Percentiles rank a stretch among this genome's conserved stretches.
Conservation (phyloP, 495 filamentous ascomycete species). For the Stereocaulon alpinum region DNA sequence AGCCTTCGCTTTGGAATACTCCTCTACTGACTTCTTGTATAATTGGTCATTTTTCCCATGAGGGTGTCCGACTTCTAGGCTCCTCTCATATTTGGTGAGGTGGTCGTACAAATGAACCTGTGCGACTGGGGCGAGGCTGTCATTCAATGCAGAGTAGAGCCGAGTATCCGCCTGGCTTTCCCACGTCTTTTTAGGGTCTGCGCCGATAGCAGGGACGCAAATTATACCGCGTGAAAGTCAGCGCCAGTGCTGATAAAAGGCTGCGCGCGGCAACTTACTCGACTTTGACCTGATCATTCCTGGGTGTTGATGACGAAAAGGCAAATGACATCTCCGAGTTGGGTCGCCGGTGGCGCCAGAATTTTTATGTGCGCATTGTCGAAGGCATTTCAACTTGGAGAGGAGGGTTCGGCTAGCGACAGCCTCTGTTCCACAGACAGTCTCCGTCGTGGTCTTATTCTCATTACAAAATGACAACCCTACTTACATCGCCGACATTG, state of each 20-base stretch:
- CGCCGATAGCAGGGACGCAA: constrained; percentile 35
- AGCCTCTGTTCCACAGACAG: too few relatives aligned
- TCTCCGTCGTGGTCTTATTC: too few relatives aligned
- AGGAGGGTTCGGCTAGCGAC: too few relatives aligned
- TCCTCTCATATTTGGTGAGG: constrained; percentile 11
- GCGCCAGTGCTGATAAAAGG: constrained; percentile 7
- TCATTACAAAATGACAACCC: neutral
- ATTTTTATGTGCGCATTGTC: neutral
- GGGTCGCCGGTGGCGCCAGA: neutral
- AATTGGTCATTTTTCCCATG: neutral
- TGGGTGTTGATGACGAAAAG: constrained; percentile 2
- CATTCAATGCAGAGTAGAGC: constrained; percentile 22
- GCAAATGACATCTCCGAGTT: constrained; percentile 9
- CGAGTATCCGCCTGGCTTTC: constrained; percentile 13
- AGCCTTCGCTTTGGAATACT: neutral
- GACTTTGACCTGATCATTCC: constrained; percentile 20
- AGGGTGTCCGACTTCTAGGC: constrained; percentile 1
- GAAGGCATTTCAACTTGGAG: too few relatives aligned
- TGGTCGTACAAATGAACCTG: constrained; percentile 18
- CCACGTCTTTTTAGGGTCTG: constrained; percentile 32
- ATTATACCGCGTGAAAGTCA: constrained; percentile 28
- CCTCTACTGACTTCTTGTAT: neutral
- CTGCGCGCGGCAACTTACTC: constrained; percentile 26
- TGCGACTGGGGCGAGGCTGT: constrained; percentile 20
- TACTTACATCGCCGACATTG: neutral